Conservation (phyloP, 1,139 yeast genomes). For the Lodderomyces pseudojiufengensis region DNA sequence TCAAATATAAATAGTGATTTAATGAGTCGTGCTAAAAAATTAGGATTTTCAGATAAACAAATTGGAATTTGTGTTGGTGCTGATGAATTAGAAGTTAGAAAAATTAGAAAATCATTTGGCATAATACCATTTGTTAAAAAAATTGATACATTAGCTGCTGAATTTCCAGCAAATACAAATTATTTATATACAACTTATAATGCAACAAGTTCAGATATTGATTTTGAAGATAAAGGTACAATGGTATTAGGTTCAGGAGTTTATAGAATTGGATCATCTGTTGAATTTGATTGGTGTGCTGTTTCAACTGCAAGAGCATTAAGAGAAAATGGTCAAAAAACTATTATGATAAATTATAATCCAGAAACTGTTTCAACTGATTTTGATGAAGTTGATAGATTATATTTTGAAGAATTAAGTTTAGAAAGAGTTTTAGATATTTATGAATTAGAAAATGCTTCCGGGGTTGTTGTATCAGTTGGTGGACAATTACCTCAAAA, state of each 20-base stretch:
- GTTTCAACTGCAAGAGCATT: constrained; percentile 94
- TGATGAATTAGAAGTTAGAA: constrained; percentile 89
- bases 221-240: constrained; percentile 85
- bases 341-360: constrained; percentile 95
- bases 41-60: constrained; percentile 94
- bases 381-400: constrained; percentile 95
- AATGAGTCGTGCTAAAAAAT: constrained; percentile 76
- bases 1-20: constrained; percentile 40
- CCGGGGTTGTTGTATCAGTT: constrained; percentile 91
- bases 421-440: constrained; percentile 97
- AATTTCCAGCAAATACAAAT: constrained; percentile 96
- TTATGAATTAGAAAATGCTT: constrained; percentile 84
- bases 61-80: constrained; percentile 87
- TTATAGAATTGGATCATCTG: constrained; percentile 97
- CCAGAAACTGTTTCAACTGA: constrained; percentile 99
- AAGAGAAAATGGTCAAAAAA: constrained; percentile 81
- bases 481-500: constrained; percentile 99
- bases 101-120: constrained; percentile 70
- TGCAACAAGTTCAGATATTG: constrained; percentile 81
- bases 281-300: constrained; percentile 99
- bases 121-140: constrained; percentile 92
- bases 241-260: constrained; percentile 98
- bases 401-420: constrained; percentile 91
- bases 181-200: constrained; percentile 95
- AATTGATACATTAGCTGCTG: constrained; percentile 97